These are phyloP conservation scores for Hymenotorrendiella dingleyae DNA, from an alignment of 2,329 filamentous ascomycete genomes.

Conservation along the genomic window DNA sequence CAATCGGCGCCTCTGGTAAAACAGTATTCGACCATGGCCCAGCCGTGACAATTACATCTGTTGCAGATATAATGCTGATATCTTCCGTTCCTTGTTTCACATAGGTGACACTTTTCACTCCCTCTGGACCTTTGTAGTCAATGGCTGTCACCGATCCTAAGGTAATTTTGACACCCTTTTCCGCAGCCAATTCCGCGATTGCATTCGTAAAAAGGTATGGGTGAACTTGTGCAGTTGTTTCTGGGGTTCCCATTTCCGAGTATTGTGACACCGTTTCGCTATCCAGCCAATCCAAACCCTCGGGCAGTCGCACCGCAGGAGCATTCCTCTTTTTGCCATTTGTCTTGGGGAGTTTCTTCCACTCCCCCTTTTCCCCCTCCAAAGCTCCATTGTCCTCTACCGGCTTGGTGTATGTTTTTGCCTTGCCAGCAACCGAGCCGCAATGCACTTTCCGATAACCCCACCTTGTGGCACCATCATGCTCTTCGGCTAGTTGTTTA, in stretches of 20 bases:
- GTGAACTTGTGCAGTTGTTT: slow-evolving; percentile 88
- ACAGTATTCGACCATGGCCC: slow-evolving; percentile 59
- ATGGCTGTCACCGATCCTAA: slow-evolving; percentile 66
- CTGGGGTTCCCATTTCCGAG: slow-evolving; percentile 74
- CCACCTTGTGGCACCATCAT: slow-evolving; percentile 74
- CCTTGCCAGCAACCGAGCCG: slow-evolving; percentile 39
- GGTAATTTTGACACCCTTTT: slow-evolving; percentile 62
- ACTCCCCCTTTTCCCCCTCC: slow-evolving; percentile 34
- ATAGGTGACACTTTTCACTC: slow-evolving; percentile 65
- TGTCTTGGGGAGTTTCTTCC: slow-evolving; percentile 59
- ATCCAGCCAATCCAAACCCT: slow-evolving; percentile 81
- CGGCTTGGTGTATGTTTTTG: slow-evolving; percentile 8
- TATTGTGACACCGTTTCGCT: slow-evolving; percentile 61
- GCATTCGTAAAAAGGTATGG: slow-evolving; percentile 83
- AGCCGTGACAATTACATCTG: slow-evolving; percentile 34
- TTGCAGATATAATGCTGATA: slow-evolving; percentile 46
- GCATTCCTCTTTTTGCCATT: slow-evolving; percentile 42
- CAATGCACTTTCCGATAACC: slow-evolving; percentile 78
- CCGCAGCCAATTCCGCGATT: slow-evolving; percentile 70
- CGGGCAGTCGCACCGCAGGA: slow-evolving; percentile 60
- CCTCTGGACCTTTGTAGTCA: slow-evolving; percentile 49
- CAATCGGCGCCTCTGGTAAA: slow-evolving; percentile 51
- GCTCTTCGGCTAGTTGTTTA: slow-evolving; percentile 74
- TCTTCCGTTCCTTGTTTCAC: slow-evolving; percentile 44
- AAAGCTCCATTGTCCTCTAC: slow-evolving; percentile 6